phyloP scores from a whole-genome alignment of 2,329 filamentous ascomycete genomes.

The Tolypocladium ophioglossoides region DNA sequence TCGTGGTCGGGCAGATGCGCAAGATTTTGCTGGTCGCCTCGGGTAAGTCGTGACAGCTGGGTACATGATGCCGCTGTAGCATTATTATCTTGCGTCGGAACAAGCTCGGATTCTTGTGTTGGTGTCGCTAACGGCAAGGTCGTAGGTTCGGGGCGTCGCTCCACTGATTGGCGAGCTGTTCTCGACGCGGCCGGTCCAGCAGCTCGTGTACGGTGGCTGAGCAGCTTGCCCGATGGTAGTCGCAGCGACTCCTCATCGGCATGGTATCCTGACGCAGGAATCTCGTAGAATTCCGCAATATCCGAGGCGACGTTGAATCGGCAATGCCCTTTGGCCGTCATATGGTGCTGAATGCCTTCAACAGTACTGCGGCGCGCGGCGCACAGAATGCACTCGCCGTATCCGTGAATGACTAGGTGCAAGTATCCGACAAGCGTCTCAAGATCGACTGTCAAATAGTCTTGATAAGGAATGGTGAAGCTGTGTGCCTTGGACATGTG shows the following conservation, averaged over 20 bases:
- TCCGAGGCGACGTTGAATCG: slow-evolving; percentile 30
- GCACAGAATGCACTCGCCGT: slow-evolving; percentile 41
- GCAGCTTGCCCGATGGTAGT: slow-evolving; percentile 24
- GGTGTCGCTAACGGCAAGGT: background rate
- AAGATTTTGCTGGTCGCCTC: background rate
- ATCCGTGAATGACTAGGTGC: slow-evolving; percentile 36
- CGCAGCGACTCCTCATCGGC: slow-evolving; percentile 5
- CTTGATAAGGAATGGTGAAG: slow-evolving; percentile 29
- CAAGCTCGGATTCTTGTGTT: background rate
- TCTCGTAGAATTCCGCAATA: slow-evolving; percentile 30
- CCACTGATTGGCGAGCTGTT: background rate
- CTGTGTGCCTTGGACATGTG: slow-evolving; percentile 42
- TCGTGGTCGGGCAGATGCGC: background rate
- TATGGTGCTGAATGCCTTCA: slow-evolving; percentile 39
- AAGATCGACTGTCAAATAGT: slow-evolving; percentile 31
- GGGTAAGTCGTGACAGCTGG: background rate
- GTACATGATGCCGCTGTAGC: background rate
- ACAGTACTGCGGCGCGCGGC: slow-evolving; percentile 29
- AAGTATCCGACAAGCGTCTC: slow-evolving; percentile 37
- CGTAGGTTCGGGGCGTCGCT: background rate
- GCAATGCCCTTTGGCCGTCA: slow-evolving; percentile 38
- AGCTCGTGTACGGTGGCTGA: slow-evolving; percentile 12
- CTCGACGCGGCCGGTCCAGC: background rate
- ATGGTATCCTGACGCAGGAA: slow-evolving; percentile 6
- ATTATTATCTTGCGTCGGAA: background rate